Evolutionary conservation across 306 rosid species (phyloP).

Genomic region (Pachyrhizus erosus): DNA sequence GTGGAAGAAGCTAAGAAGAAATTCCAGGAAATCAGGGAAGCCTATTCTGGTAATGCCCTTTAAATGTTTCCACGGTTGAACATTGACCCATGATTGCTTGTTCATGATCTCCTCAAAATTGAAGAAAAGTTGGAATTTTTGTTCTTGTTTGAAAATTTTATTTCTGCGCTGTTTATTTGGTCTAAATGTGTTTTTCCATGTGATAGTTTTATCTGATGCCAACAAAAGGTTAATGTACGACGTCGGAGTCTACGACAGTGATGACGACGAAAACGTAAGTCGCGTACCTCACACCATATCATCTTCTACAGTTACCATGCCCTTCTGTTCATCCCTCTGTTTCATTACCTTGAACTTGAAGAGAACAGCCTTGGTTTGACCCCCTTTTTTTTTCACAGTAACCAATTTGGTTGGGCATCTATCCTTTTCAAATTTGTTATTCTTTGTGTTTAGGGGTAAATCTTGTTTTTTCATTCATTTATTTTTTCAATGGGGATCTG

Average conservation of each 20-base stretch:
- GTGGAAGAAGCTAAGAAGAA: slow-evolving; percentile 92
- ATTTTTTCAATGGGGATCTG: not conserved
- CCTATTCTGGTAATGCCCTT: slow-evolving; percentile 83
- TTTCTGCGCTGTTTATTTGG: not conserved
- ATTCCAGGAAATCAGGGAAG: slow-evolving; percentile 86
- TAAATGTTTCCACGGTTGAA: not conserved
- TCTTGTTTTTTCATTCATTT: not conserved
- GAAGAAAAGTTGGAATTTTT: slow-evolving; percentile 30
- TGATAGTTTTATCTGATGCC: slow-evolving; percentile 79
- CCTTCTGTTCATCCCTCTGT: not conserved
- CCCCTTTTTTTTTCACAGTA: not conserved
- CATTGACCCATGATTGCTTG: slow-evolving; percentile 23
- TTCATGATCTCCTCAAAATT: not conserved
- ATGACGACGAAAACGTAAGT: slow-evolving; percentile 83
- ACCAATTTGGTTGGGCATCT: slow-evolving; percentile 9
- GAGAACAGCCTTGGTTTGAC: not conserved
- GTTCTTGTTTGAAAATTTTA: not conserved
- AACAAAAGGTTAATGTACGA: slow-evolving; percentile 92
- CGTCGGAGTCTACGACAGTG: slow-evolving; percentile 86
- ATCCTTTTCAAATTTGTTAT: not conserved
- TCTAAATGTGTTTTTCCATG: slow-evolving; percentile 2
- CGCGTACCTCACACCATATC: not conserved
- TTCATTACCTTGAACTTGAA: not conserved
- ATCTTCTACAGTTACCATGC: not conserved
- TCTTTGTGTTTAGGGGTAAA: not conserved